Evolutionary conservation across 345 rosid genomes (phyloP), one percentile per base, ranked within the genome.

Genomic region (Gynandropsis gynandra): DNA sequence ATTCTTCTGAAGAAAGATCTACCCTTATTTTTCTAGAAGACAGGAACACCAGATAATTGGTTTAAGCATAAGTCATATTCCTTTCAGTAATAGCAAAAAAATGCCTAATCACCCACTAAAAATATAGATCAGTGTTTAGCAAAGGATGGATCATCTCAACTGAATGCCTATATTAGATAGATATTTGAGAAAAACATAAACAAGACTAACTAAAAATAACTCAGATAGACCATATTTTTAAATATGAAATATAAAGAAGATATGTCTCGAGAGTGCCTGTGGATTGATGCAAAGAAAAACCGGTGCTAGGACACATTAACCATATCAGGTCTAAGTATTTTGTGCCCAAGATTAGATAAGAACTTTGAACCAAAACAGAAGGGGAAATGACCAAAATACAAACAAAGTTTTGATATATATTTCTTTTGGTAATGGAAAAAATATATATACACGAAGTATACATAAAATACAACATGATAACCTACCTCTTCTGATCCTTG

Each of bases 401-500:
- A n/a, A n/a, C n/a, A n/a, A n/a, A n/a, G n/a, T n/a, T n/a, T n/a
- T n/a, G n/a, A n/a, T n/a, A n/a, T n/a, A n/a, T n/a, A n/a, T n/a
- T n/a, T n/a, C n/a, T n/a, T n/a, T n/a, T n/a, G n/a, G n/a, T n/a
- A n/a, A n/a, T 59, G 5, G 32, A 11, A 15, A 32, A 50, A 63
- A 56, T 29, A 42, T 3, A 37, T 24, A 24, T 24, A n/a, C n/a
- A n/a, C n/a, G n/a, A 34, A 35, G 39, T 56, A 42, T 40, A 15
- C 58, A 58, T 32, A 51, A 18, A 32, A 61, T 57, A 72, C 38
- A 63, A 69, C 59, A 39, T 50, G 16, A 44, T 20, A 32, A 16
- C 46, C 52, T 49, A 92, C 98, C 94, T 87, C 94, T 52, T 80
- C 87, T 16, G 93, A 81, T 54, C 85, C 97, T 67, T 80, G 94